Percentiles rank a stretch among this genome's conserved stretches.
phyloP scores from a whole-genome alignment of 352 stramenopile species.

The Globisporangium paddicum region DNA sequence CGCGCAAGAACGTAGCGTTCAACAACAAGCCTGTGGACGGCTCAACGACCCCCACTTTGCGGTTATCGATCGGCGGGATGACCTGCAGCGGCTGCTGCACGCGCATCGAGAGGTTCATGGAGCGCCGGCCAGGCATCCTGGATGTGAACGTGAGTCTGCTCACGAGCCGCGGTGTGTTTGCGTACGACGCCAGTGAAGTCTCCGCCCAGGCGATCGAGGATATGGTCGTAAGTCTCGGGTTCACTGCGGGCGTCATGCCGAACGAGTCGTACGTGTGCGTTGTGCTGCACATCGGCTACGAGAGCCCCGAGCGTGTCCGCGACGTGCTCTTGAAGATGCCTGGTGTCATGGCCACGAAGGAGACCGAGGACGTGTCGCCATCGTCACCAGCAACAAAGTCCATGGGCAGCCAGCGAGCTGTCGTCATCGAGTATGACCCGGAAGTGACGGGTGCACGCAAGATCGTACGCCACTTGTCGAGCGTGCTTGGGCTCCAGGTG shows the following conservation, averaged over 20 bases:
- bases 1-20: neutral
- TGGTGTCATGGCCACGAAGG: conserved; percentile 28
- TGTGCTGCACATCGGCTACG: conserved; percentile 40
- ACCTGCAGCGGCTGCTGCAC: conserved; percentile 84
- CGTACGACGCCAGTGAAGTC: conserved; percentile 37
- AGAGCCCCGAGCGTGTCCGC: conserved; percentile 18
- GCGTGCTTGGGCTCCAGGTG: conserved; percentile 34
- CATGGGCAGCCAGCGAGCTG: conserved; percentile 14
- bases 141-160: conserved; percentile 63
- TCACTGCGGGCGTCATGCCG: conserved; percentile 49
- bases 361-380: conserved; percentile 15
- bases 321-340: conserved; percentile 22
- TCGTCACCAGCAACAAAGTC: neutral
- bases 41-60: conserved; percentile 20
- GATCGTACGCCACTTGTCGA: conserved; percentile 34
- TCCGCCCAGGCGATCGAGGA: conserved; percentile 59
- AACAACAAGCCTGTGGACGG: conserved; percentile 2
- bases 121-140: conserved; percentile 42
- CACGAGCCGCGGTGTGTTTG: conserved; percentile 46
- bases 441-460: conserved; percentile 29
- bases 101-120: conserved; percentile 77
- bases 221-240: conserved; percentile 62
- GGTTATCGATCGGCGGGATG: conserved; percentile 75
- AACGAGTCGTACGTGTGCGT: conserved; percentile 49
- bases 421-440: conserved; percentile 48